Evolutionary conservation across 495 filamentous ascomycete genomes (phyloP), one percentile per base, ranked within the genome.

Genomic region (Penicillium bialowiezense): DNA sequence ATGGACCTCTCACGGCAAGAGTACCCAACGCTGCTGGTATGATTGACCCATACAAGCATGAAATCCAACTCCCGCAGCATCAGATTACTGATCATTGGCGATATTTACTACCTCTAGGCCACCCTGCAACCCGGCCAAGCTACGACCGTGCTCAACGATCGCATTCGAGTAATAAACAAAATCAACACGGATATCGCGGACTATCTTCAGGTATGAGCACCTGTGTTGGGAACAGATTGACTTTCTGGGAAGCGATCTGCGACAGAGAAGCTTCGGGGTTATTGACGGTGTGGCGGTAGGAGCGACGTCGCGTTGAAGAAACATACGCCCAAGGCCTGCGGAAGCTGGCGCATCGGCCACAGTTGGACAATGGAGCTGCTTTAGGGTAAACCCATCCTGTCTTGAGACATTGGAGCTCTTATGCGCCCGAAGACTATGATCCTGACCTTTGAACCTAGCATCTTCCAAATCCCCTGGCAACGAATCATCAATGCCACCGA

Each of bases 1-100:
- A 84, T 89, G 81, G 91, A 91, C 58, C 81, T 96, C 58, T 88
- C 89, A 60, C 81, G 92, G 67, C 81, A 89, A 67, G 93, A 98
- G 71, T 98, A 98, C 73, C 92, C 93, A 63, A 87, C 87, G 21
- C 83, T 98, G 80, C 83, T 97, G 87, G 93, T 98, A 80, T 69
- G 89, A 48, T 54, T 60, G 46, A 50, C 41, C 44, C 42, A 28
- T 41, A 44, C 33, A 23, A 45, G 49, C 52, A 45, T 38, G 17
- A 18, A 26, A 12, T 35, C 28, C 19, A 19, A 10, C 21, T 23
- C 44, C 18, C 19, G 40, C 10, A 44, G 10, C 31, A 36, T 7
- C 14, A 12, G n/a, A 19, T 24, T 51, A 40, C 51, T 63, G 52
- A 61, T 41, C 44, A 34, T 48, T 37, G 40, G 28, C 38, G 17